Conservation (phyloP, 1,284 basidiomycete genomes). For the Coniferiporia sulphurascens region DNA sequence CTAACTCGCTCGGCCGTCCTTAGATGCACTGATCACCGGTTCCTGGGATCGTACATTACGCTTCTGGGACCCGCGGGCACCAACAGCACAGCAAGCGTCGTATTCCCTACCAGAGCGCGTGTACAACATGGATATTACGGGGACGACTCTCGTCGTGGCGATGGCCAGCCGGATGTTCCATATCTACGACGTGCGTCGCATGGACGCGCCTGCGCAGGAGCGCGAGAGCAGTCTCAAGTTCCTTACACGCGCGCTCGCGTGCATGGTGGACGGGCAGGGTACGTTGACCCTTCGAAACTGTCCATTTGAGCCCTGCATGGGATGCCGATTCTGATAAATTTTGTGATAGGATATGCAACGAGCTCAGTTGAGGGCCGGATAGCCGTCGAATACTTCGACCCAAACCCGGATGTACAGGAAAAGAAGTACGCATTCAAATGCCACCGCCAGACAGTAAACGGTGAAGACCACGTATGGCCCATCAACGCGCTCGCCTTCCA, state of each 20-base stretch:
- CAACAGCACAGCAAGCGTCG: constrained; percentile 54
- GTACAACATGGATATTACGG: constrained; percentile 75
- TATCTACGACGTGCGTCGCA: constrained; percentile 80
- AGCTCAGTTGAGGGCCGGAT: constrained; percentile 95
- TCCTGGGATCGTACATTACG: constrained; percentile 89
- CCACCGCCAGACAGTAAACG: constrained; percentile 85
- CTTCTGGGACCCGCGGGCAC: constrained; percentile 79
- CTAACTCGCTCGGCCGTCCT: neutral
- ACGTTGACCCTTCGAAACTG: constrained; percentile 21
- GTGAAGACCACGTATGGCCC: constrained; percentile 97
- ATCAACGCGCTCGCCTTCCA: constrained; percentile 96
- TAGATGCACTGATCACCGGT: constrained; percentile 74
- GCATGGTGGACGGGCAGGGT: constrained; percentile 93
- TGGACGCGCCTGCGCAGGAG: constrained; percentile 68
- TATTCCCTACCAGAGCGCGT: constrained; percentile 76
- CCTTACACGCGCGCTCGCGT: constrained; percentile 87
- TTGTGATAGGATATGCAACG: constrained; percentile 79
- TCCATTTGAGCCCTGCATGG: too few species aligned
- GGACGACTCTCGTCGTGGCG: constrained; percentile 77
- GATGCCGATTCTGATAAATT: neutral
- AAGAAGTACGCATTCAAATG: constrained; percentile 99
- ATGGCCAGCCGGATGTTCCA: constrained; percentile 87
- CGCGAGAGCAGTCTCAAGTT: constrained; percentile 94
- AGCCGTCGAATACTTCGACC: constrained; percentile 96
- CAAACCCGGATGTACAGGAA: constrained; percentile 68